Base-by-base conservation (phyloP, 2,329 filamentous ascomycete genomes). In the Epicoccum sorghinum region DNA sequence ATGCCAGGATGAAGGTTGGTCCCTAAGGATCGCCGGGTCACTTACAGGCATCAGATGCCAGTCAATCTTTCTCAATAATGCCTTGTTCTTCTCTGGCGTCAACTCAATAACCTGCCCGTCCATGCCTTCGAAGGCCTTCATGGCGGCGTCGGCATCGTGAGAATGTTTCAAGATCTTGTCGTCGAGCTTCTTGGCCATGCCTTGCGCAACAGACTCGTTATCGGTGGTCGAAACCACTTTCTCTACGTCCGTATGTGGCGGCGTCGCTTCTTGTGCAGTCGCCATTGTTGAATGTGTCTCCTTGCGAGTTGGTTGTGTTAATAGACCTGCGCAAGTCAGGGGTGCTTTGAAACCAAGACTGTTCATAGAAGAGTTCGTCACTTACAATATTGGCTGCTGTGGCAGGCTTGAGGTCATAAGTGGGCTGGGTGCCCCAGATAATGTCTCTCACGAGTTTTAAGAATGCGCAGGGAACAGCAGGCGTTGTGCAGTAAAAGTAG, bases 41-140 rank as follows among this genome's bases (percentile, higher is more conserved):
- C 65, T 56, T 52, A 79, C 72, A 0, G 83, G 84, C 80, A 86
- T 83, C 59, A 86, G 71, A 65, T 85, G 82, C 79, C 78, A 81
- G 68, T 89, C 86, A 55, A 89, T 87, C 47, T 78, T 82, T 14
- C 78, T 74, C n/a, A 88, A 65, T 13, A 89, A 66, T n/a, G 82
- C 75, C 59, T 79, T 83, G 60, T 84, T 86, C 23, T 82, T 84
- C 41, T 79, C 79, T 58, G 81, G 82, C 48, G 83, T 83, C 32
- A 87, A 71, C 32, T 80, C 76, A 22, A 86, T 73, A 0, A 80
- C 66, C 61, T 84, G 77, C 22, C 82, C 83, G 1, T 79, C 73
- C 42, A 78, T 64, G 8, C 76, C 70, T 42, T 72, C 76, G 60
- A 85, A 82, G 3, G 81, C 84, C 60, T 84, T 82, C 78, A 86